Percentiles rank a stretch among this genome's conserved stretches.
Conservation (phyloP, 2,329 filamentous ascomycete genomes). For the Podosphaera leucotricha region DNA sequence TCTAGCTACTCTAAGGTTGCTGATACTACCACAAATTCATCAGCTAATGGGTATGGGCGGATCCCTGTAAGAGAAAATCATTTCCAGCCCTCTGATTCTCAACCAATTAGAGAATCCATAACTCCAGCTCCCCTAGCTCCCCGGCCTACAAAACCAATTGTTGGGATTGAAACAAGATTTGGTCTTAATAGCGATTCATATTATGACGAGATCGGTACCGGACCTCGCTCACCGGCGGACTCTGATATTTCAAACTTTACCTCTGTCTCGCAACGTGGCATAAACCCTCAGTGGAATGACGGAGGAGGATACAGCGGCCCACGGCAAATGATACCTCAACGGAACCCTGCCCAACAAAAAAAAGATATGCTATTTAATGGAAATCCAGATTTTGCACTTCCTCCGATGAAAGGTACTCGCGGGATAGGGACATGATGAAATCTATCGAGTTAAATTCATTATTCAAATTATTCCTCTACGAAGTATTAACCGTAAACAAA, state of each 20-base stretch:
- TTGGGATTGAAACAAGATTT: not conserved
- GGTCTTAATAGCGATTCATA: conserved; percentile 18
- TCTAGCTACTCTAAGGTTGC: conserved; percentile 17
- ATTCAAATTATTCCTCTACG: not conserved
- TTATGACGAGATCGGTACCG: conserved; percentile 39
- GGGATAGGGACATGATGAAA: conserved; percentile 2
- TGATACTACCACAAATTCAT: conserved; percentile 17
- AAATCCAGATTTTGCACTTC: conserved; percentile 72
- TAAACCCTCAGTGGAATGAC: conserved; percentile 67
- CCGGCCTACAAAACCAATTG: conserved; percentile 2
- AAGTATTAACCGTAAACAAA: not conserved
- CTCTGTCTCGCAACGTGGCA: conserved; percentile 63
- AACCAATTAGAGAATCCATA: conserved; percentile 20
- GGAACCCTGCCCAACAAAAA: conserved; percentile 19
- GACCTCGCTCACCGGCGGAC: conserved; percentile 45
- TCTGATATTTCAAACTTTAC: conserved; percentile 75
- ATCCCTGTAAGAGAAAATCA: conserved; percentile 27
- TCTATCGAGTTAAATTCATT: not conserved
- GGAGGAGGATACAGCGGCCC: conserved; percentile 16
- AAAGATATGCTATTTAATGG: conserved; percentile 52
- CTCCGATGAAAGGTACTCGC: conserved; percentile 17
- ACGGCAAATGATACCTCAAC: conserved; percentile 6
- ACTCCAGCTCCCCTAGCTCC: conserved; percentile 15
- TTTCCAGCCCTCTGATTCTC: conserved; percentile 69
- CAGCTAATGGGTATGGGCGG: conserved; percentile 14